These are phyloP conservation scores for Metarhizium brunneum DNA, from an alignment of 2,329 filamentous ascomycete species.

Conservation along the genomic window DNA sequence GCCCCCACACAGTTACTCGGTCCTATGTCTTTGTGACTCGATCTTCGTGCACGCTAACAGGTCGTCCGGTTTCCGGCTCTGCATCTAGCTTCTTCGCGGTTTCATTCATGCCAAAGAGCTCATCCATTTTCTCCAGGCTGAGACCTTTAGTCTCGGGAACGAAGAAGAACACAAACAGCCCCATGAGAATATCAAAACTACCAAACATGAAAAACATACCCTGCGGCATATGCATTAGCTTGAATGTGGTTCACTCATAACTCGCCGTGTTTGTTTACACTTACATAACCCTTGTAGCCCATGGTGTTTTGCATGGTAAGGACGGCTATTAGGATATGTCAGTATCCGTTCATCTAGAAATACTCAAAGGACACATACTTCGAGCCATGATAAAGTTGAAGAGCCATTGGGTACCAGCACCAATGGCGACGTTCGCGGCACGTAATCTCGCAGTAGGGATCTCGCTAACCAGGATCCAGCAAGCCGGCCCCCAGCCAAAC, in stretches of 20 bases:
- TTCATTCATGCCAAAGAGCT: constrained; percentile 53
- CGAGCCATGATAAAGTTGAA: constrained; percentile 67
- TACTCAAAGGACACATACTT: constrained; percentile 20
- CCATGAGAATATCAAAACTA: constrained; percentile 56
- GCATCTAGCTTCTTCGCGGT: constrained; percentile 18
- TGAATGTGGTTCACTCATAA: neutral
- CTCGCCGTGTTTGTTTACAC: constrained; percentile 7
- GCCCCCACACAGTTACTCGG: neutral
- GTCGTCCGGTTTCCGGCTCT: constrained; percentile 19
- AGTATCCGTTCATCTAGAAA: neutral
- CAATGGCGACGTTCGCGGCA: constrained; percentile 58
- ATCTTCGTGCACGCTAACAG: constrained; percentile 18
- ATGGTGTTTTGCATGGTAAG: constrained; percentile 56
- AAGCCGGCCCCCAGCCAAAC: constrained; percentile 61
- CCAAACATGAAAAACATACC: constrained; percentile 64
- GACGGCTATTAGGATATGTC: constrained; percentile 30
- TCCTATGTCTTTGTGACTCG: constrained; percentile 7
- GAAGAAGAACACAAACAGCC: constrained; percentile 56
- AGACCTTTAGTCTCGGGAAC: constrained; percentile 64
- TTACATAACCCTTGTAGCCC: constrained; percentile 30
- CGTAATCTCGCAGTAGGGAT: constrained; percentile 59
- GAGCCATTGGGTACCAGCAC: constrained; percentile 61
- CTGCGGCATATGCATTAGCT: constrained; percentile 11
- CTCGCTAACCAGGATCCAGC: constrained; percentile 63
- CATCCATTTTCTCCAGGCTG: constrained; percentile 55